Evolutionary conservation across 192 early-diverging fungal genomes (phyloP).

Genomic region (Gryganskiella cystojenkinii): DNA sequence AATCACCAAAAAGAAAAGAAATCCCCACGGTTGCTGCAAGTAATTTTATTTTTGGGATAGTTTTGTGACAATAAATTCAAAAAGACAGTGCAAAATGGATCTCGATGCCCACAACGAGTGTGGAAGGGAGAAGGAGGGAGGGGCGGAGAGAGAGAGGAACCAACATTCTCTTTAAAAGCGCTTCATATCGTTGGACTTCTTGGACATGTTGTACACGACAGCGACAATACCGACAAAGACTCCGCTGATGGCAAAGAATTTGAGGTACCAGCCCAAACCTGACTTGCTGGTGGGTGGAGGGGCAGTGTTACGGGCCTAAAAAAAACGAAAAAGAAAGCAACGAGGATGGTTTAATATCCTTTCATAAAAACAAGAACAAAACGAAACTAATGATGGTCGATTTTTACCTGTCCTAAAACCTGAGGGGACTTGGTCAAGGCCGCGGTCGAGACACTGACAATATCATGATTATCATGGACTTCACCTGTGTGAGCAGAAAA

Average conservation of each 20-base stretch:
- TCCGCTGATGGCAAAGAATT: slow-evolving; percentile 21
- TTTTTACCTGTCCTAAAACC: slow-evolving; percentile 6
- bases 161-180: slow-evolving; percentile 22
- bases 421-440: slow-evolving; percentile 16
- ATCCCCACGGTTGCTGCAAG: no score
- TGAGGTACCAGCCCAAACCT: slow-evolving; percentile 19
- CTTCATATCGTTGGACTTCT: slow-evolving; percentile 35
- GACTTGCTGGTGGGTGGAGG: slow-evolving; percentile 25
- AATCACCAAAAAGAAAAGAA: no score
- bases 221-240: slow-evolving; percentile 28
- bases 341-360: neutral
- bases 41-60: no score
- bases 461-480: slow-evolving; percentile 75
- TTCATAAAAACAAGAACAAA: neutral
- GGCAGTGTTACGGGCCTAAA: slow-evolving; percentile 25
- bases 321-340: neutral
- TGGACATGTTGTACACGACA: slow-evolving; percentile 28
- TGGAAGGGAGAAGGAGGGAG: no score
- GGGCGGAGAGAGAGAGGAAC: neutral
- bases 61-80: no score
- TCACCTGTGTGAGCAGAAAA: slow-evolving; percentile 95
- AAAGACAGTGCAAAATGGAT: no score
- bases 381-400: neutral
- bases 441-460: slow-evolving; percentile 57
- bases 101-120: no score